Base-by-base conservation (phyloP, 371 early-diverging fungal genomes). In the Cokeromyces recurvatus region DNA sequence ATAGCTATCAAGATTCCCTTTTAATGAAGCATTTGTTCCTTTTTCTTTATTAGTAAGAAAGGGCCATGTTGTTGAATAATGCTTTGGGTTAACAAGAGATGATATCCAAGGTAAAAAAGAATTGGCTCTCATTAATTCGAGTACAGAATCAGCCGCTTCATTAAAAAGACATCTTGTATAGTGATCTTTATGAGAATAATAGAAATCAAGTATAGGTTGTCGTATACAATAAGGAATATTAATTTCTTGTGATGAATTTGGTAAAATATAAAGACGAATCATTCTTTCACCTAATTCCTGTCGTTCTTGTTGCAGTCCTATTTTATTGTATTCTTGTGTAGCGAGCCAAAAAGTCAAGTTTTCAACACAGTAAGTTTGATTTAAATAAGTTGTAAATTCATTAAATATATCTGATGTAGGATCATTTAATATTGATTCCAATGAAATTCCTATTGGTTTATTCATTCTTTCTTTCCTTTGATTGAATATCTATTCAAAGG, bases 141-240 rank as follows among this genome's bases (percentile, higher is more conserved):
- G 36, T 8, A 70, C 60, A 16, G 68, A 64, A 31, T 70, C 62
- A 7, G 59, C 51, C 37, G 74, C 71, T 15, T 51, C 50, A 19
- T 50, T 41, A 48, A 74, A 74, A 7, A 74, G 22, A n/a, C n/a
- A n/a, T n/a, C n/a, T n/a, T 17, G 46, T 44, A 19, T 59, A 59
- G 32, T 65, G 62, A 24, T 48, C 59, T 14, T 62, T 44, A 16
- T 54, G 38, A 2, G 39, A 39, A 17, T 45, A 32, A 24, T 64
- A 59, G 14, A 49, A 43, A n/a, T 63, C 53, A 19, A 74, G 46
- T 23, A 74, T 74, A 1, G 53, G 17, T 25, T 66, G 60, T 36
- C 74, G 54, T 62, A 74, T 74, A 22, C 70, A 71, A 37, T 71
- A 74, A 15, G 71, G 74, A 31, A 74, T 74, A 38, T 74, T 74